phyloP scores from a whole-genome alignment of 371 early-diverging fungal genomes.

The Apophysomyces variabilis region DNA sequence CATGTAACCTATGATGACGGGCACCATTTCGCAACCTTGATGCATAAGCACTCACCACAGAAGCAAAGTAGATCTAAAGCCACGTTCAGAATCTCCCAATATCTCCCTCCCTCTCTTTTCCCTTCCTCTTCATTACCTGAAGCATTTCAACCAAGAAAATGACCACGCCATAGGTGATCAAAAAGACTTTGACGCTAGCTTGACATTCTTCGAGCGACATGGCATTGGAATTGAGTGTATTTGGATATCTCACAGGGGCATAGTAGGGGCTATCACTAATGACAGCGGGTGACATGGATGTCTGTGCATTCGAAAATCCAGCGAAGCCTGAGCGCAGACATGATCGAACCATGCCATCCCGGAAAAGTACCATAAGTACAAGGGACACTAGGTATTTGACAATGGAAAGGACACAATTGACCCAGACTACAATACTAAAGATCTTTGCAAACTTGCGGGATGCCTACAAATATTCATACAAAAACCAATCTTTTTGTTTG shows the following conservation, averaged over 20 bases:
- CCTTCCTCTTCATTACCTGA: constrained; percentile 33
- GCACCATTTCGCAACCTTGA: constrained; percentile 52
- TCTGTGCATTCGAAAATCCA: constrained; percentile 42
- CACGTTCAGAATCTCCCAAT: neutral
- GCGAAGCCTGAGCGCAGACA: constrained; percentile 49
- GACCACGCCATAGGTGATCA: constrained; percentile 43
- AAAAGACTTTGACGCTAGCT: constrained; percentile 29
- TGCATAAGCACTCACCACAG: constrained; percentile 49
- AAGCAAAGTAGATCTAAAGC: constrained; percentile 50
- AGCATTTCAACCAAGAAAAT: constrained; percentile 39
- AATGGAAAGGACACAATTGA: constrained; percentile 43
- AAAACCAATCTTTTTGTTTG: neutral
- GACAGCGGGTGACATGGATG: constrained; percentile 28
- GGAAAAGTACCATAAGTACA: constrained; percentile 37
- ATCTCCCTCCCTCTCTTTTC: too few relatives aligned
- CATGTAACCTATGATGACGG: constrained; percentile 54
- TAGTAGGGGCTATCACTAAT: constrained; percentile 42
- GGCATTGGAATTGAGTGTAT: constrained; percentile 42
- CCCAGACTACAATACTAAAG: constrained; percentile 52
- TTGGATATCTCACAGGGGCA: constrained; percentile 49
- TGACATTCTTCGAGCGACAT: constrained; percentile 36
- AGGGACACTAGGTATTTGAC: constrained; percentile 46
- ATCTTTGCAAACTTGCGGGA: constrained; percentile 46
- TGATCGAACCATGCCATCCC: constrained; percentile 41
- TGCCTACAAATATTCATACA: constrained; percentile 25